phyloP scores from a whole-genome alignment of 257 asterid species.

The Scutellaria barbata region DNA sequence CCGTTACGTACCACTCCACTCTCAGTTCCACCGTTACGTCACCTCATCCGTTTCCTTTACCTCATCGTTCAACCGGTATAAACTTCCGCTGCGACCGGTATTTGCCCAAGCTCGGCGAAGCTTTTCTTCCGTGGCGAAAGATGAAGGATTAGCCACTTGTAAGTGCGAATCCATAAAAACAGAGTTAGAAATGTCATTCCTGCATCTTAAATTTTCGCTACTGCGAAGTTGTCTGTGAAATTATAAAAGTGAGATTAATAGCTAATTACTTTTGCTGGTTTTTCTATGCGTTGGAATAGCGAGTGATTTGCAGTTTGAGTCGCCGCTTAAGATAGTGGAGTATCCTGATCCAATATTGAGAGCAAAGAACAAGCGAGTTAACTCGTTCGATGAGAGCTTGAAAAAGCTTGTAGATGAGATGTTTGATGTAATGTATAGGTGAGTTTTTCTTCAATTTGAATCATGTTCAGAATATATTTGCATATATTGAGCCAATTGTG shows the following conservation, averaged over 20 bases:
- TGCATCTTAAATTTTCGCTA: not conserved
- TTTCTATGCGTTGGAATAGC: constrained; percentile 46
- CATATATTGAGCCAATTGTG: not conserved
- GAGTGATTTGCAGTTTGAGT: constrained; percentile 71
- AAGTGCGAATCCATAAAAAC: constrained; percentile 31
- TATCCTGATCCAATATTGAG: constrained; percentile 88
- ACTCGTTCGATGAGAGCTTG: constrained; percentile 69
- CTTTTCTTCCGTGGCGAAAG: constrained; percentile 48
- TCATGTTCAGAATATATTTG: not conserved
- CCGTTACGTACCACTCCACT: constrained; percentile 16
- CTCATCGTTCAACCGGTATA: constrained; percentile 29
- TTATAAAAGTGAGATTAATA: not conserved
- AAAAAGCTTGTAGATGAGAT: constrained; percentile 79
- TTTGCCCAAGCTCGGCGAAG: constrained; percentile 66
- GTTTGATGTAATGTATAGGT: constrained; percentile 97
- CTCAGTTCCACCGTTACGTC: constrained; percentile 31
- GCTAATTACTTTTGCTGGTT: not conserved
- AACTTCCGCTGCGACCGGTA: constrained; percentile 37
- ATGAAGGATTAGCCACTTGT: constrained; percentile 64
- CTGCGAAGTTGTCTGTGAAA: not conserved
- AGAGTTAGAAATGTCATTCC: not conserved
- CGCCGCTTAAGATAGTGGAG: constrained; percentile 62
- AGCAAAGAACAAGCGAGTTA: constrained; percentile 74
- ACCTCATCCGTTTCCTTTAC: constrained; percentile 26
- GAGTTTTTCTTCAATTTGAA: constrained; percentile 21